Evolutionary conservation across 768 basidiomycete species (phyloP).

Genomic region (Cubamyces sp.): DNA sequence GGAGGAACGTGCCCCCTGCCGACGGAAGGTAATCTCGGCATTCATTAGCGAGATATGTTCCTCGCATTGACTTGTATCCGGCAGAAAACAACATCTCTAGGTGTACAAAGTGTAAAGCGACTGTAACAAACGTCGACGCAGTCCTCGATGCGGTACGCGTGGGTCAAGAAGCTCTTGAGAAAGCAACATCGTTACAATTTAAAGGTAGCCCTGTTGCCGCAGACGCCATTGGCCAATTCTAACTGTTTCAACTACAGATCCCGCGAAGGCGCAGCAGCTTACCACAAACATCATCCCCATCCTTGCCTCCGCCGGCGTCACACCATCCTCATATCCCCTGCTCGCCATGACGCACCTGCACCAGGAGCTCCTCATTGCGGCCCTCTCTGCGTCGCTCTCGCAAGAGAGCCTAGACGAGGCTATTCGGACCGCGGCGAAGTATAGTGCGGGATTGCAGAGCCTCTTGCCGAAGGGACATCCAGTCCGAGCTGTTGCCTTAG

Average conservation of each 20-base stretch:
- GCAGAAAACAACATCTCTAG: constrained; percentile 52
- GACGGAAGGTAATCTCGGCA: constrained; percentile 51
- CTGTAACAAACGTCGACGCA: constrained; percentile 51
- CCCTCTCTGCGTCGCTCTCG: constrained; percentile 44
- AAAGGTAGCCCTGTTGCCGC: constrained; percentile 45
- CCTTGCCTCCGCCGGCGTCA: constrained; percentile 58
- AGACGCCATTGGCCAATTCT: not conserved
- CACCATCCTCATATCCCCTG: constrained; percentile 76
- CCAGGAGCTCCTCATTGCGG: constrained; percentile 63
- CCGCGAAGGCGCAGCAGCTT: constrained; percentile 57
- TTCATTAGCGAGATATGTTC: not conserved
- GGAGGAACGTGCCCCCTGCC: constrained; percentile 66
- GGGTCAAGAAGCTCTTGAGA: constrained; percentile 75
- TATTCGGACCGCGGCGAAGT: constrained; percentile 59
- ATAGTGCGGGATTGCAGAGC: constrained; percentile 53
- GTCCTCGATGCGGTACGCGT: constrained; percentile 67
- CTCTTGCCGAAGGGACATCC: constrained; percentile 74
- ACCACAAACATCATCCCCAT: constrained; percentile 70
- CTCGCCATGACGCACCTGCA: constrained; percentile 75
- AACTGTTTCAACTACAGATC: constrained; percentile 45
- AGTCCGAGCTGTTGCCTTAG: constrained; percentile 69
- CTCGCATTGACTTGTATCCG: not conserved
- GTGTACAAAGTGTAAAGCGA: constrained; percentile 59
- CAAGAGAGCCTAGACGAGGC: constrained; percentile 65
- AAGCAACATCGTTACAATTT: constrained; percentile 65